phyloP scores from a whole-genome alignment of 208 protist species.

The Polymyxa betae region DNA sequence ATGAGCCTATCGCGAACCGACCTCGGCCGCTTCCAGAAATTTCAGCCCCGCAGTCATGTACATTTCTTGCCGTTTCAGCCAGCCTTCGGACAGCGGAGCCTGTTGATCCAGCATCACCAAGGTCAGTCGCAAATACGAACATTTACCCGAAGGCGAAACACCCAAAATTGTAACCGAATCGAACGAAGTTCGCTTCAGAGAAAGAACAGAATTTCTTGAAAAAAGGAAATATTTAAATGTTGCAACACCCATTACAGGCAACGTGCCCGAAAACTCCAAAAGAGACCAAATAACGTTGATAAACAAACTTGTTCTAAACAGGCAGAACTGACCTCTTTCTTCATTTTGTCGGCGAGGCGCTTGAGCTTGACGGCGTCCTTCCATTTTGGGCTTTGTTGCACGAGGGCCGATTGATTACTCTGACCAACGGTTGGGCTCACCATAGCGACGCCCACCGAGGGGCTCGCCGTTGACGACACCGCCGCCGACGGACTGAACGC shows the following conservation, averaged over 20 bases:
- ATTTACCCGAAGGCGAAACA: no score
- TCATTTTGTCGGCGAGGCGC: conserved; percentile 16
- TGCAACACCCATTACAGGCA: no score
- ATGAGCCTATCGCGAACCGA: background rate
- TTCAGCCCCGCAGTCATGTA: conserved; percentile 37
- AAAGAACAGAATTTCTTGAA: no score
- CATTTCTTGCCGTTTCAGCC: conserved; percentile 25
- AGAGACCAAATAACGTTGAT: no score
- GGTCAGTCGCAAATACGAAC: no score
- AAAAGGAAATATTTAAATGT: no score
- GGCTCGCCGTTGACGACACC: background rate
- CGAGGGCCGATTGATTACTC: background rate
- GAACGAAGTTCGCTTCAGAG: no score
- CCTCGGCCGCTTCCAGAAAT: conserved; percentile 40
- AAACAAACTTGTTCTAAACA: no score
- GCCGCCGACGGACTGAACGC: background rate
- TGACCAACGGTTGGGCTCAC: conserved; percentile 50
- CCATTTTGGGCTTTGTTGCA: conserved; percentile 42
- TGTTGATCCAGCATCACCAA: no score
- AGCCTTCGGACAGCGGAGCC: conserved; percentile 21
- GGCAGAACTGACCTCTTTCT: background rate
- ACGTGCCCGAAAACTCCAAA: no score
- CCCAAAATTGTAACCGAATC: no score
- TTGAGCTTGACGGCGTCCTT: conserved; percentile 43
- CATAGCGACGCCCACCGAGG: background rate